phyloP scores from a whole-genome alignment of 2,329 filamentous ascomycete genomes.

The Penicillium sp. region DNA sequence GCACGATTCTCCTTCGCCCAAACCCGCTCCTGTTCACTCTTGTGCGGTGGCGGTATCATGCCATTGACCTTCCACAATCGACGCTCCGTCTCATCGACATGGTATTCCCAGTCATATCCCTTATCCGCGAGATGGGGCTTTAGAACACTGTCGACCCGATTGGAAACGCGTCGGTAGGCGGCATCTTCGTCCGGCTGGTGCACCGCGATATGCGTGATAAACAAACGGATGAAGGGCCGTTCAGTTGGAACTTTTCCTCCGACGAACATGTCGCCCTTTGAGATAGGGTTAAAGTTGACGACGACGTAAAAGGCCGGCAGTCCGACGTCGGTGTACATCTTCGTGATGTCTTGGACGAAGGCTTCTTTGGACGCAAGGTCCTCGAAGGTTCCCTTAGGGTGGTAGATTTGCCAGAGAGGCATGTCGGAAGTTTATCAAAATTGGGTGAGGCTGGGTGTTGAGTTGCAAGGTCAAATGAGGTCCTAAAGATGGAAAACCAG shows the following conservation, averaged over 20 bases:
- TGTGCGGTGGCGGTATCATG: conserved; percentile 17
- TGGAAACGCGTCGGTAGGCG: conserved; percentile 1
- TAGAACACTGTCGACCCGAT: conserved; percentile 14
- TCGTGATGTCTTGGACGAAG: conserved; percentile 26
- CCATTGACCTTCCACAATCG: conserved; percentile 26
- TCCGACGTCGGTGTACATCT: conserved; percentile 22
- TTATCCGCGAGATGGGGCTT: conserved; percentile 17
- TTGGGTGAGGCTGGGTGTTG: too few relatives aligned
- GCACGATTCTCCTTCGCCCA: conserved; percentile 15
- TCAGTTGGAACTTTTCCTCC: conserved; percentile 1
- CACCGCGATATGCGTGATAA: conserved; percentile 21
- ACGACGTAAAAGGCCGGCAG: conserved; percentile 33
- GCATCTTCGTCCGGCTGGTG: conserved; percentile 7
- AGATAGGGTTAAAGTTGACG: conserved; percentile 22
- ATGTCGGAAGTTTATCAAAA: conserved; percentile 9
- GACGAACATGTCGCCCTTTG: conserved; percentile 11
- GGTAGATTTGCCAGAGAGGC: conserved; percentile 24
- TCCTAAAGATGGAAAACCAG: background rate
- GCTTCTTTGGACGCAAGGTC: conserved; percentile 10
- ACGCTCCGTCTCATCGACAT: conserved; percentile 21
- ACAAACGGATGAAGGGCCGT: conserved; percentile 19
- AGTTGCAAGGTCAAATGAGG: background rate
- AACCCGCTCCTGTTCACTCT: conserved; percentile 11
- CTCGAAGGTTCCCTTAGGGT: conserved; percentile 13
- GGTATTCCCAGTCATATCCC: conserved; percentile 24